phyloP scores from a whole-genome alignment of 1,284 basidiomycete genomes.

The Chiua sp. region DNA sequence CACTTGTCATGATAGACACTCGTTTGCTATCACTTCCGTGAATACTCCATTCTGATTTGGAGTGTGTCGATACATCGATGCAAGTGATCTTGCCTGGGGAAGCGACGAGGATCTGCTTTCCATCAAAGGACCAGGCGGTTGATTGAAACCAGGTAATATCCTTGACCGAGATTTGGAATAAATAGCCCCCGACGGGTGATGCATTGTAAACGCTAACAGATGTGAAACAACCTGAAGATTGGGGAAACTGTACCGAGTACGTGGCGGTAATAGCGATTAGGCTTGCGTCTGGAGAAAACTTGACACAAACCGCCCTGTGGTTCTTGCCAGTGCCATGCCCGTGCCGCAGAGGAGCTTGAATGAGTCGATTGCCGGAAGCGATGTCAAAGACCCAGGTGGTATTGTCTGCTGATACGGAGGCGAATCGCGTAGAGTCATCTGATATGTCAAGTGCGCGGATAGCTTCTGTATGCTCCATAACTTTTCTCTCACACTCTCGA shows the following conservation, averaged over 20 bases:
- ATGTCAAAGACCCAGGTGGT: conserved; percentile 7
- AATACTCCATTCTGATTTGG: neutral
- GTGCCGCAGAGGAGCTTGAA: conserved; percentile 6
- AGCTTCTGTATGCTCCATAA: no score
- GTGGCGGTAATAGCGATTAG: no score
- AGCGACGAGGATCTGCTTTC: neutral
- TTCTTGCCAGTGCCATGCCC: neutral
- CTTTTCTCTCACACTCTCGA: no score
- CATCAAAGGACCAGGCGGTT: neutral
- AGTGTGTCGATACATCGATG: neutral
- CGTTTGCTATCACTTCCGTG: neutral
- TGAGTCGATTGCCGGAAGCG: conserved; percentile 6
- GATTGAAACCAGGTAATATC: no score
- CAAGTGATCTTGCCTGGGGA: neutral
- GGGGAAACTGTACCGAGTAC: no score
- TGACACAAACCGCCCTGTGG: no score
- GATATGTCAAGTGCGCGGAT: conserved; percentile 8
- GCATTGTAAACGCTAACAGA: no score
- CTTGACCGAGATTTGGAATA: no score
- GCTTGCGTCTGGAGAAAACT: no score
- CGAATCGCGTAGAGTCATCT: conserved; percentile 7
- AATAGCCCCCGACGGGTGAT: no score
- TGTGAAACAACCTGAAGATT: no score
- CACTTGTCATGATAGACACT: no score
- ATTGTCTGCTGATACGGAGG: conserved; percentile 5